These are phyloP conservation scores for Paramecium sonneborni DNA, from an alignment of 73 alveolate species.

Conservation along the genomic window DNA sequence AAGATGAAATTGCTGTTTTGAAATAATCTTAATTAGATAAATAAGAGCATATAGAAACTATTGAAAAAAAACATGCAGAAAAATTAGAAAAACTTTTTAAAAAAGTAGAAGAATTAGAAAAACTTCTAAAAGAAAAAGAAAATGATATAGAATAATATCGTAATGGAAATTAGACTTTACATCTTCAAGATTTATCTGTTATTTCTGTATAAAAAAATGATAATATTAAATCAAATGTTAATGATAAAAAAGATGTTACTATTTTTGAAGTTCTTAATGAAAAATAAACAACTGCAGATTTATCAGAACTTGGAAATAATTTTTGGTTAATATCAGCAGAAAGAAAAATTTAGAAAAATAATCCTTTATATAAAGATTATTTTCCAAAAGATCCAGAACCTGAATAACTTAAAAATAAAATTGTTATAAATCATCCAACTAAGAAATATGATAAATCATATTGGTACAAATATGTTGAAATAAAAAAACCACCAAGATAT, in stretches of 20 bases:
- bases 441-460: constrained; percentile 52
- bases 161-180: constrained; percentile 44
- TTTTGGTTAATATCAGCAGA: constrained; percentile 52
- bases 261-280: constrained; percentile 49
- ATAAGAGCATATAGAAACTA: not conserved
- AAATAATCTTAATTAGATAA: not conserved
- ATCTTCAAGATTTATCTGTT: constrained; percentile 23
- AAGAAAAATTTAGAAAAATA: not conserved
- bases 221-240: not conserved
- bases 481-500: not conserved
- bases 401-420: not conserved
- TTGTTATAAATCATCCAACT: constrained; percentile 3
- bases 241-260: constrained; percentile 43
- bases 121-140: constrained; percentile 32
- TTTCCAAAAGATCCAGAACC: not conserved
- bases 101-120: not conserved
- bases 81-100: not conserved
- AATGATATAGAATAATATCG: constrained; percentile 32
- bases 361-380: constrained; percentile 33
- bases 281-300: constrained; percentile 34
- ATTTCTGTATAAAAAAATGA: not conserved
- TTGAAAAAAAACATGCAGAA: not conserved
- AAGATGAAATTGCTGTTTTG: not conserved
- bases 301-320: constrained; percentile 35
- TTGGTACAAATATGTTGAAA: constrained; percentile 51